These are phyloP conservation scores for Ceratobasidium theobromae DNA, from an alignment of 1,284 basidiomycete species.

Conservation along the genomic window DNA sequence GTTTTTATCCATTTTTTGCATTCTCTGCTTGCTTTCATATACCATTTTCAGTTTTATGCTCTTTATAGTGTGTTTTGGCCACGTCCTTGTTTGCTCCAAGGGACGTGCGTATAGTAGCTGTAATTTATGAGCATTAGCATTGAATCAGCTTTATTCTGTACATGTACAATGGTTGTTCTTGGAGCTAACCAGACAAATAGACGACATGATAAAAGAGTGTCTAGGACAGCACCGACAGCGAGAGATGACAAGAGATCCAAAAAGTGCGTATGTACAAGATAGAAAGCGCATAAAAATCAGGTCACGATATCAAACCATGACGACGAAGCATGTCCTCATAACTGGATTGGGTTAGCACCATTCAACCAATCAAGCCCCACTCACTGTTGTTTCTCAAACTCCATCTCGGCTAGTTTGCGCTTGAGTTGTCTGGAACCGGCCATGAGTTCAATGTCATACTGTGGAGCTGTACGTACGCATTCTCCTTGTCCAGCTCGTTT, in stretches of 20 bases:
- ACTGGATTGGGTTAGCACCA: constrained; percentile 46
- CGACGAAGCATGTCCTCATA: constrained; percentile 65
- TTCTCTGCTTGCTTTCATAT: constrained; percentile 11
- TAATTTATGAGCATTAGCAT: constrained; percentile 23
- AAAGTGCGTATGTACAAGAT: constrained; percentile 12
- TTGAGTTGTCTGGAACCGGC: constrained; percentile 59
- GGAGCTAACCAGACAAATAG: constrained; percentile 28
- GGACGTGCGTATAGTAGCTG: constrained; percentile 28
- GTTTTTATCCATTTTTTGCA: background rate
- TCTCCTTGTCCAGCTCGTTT: constrained; percentile 71
- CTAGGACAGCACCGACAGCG: background rate
- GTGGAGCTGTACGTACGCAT: constrained; percentile 58
- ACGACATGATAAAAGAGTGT: constrained; percentile 13
- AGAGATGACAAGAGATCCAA: background rate
- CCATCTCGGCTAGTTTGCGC: constrained; percentile 66
- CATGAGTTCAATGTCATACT: background rate
- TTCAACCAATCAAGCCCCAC: constrained; percentile 42
- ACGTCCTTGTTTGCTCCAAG: background rate
- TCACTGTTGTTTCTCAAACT: constrained; percentile 77
- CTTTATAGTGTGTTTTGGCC: constrained; percentile 12
- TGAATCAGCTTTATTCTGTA: constrained; percentile 22
- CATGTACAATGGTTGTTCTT: constrained; percentile 30
- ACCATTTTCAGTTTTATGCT: constrained; percentile 28
- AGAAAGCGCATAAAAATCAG: background rate
- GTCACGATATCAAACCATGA: constrained; percentile 53